These are phyloP conservation scores for Umbelopsis ramanniana DNA, from an alignment of 192 early-diverging fungal species.

Conservation along the genomic window DNA sequence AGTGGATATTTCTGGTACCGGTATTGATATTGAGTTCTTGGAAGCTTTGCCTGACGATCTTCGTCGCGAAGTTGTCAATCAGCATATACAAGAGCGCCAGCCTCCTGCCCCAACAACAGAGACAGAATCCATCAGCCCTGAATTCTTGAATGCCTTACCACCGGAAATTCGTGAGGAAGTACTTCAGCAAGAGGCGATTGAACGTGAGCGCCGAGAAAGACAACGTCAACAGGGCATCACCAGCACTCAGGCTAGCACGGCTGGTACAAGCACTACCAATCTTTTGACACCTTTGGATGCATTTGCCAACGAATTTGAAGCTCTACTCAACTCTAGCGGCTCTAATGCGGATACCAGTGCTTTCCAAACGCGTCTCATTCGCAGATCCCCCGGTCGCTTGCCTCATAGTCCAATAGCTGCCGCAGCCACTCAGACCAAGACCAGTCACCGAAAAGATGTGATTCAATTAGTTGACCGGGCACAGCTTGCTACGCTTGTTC, in stretches of 20 bases:
- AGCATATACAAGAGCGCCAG: slow-evolving; percentile 62
- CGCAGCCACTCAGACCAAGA: slow-evolving; percentile 24
- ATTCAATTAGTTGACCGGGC: slow-evolving; percentile 83
- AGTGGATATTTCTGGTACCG: slow-evolving; percentile 91
- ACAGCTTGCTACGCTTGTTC: slow-evolving; percentile 80
- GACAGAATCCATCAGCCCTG: slow-evolving; percentile 61
- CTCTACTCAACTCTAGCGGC: slow-evolving; percentile 31
- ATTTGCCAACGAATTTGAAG: slow-evolving; percentile 21
- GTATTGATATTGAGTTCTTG: slow-evolving; percentile 93
- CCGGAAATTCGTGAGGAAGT: slow-evolving; percentile 90
- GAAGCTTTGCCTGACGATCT: slow-evolving; percentile 94
- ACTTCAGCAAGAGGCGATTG: slow-evolving; percentile 72
- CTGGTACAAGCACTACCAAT: slow-evolving; percentile 39
- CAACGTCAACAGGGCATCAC: slow-evolving; percentile 47
- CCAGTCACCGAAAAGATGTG: slow-evolving; percentile 61
- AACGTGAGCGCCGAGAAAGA: slow-evolving; percentile 67
- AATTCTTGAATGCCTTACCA: slow-evolving; percentile 93
- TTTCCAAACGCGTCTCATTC: slow-evolving; percentile 39
- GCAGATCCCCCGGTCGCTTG: slow-evolving; percentile 22
- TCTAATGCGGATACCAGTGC: slow-evolving; percentile 57
- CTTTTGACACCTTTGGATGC: slow-evolving; percentile 24
- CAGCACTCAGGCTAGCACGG: slow-evolving; percentile 6
- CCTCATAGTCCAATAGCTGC: neutral
- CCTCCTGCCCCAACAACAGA: slow-evolving; percentile 34
- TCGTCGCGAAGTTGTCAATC: slow-evolving; percentile 88